Percentiles rank a stretch among this genome's conserved stretches.
Conservation (phyloP, 129 eudicot genomes). For the Scalesia atractyloides region DNA sequence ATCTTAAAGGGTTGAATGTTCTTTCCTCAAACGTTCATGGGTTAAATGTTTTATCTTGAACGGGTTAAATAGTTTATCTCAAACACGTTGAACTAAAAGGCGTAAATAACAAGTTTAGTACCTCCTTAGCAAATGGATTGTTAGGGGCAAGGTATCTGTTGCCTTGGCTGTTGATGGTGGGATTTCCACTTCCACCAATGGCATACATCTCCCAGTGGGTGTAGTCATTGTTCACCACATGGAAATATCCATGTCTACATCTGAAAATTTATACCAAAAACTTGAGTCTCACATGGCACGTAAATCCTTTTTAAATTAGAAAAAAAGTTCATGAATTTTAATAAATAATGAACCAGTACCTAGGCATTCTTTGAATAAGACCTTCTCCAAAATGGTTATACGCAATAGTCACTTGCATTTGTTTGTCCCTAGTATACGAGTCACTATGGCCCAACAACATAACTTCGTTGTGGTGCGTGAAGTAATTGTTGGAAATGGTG, state of each 20-base stretch:
- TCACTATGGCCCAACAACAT: constrained; percentile 95
- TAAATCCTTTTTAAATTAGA: background rate
- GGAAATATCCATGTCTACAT: constrained; percentile 95
- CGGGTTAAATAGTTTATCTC: too few species aligned
- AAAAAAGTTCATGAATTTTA: background rate
- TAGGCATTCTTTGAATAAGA: constrained; percentile 96
- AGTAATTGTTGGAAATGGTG: constrained; percentile 83
- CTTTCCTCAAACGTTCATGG: too few species aligned
- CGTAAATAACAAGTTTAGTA: constrained; percentile 15
- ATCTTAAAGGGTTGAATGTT: too few species aligned
- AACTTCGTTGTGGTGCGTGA: constrained; percentile 93
- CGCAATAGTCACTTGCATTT: constrained; percentile 93
- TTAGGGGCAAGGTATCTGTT: constrained; percentile 90
- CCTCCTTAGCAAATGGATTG: constrained; percentile 89
- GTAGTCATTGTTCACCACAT: constrained; percentile 98
- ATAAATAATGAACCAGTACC: constrained; percentile 38
- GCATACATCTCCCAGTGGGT: constrained; percentile 99
- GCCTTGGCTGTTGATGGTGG: constrained; percentile 96
- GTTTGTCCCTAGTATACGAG: constrained; percentile 70
- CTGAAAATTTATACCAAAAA: constrained; percentile 39
- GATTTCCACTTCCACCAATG: constrained; percentile 90
- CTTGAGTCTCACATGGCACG: background rate
- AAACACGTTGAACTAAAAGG: background rate
- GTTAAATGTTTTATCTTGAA: too few species aligned
- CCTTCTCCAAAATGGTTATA: constrained; percentile 92